Evolutionary conservation across 2,329 filamentous ascomycete species (phyloP).

Genomic region (Clonostachys rhizophaga): DNA sequence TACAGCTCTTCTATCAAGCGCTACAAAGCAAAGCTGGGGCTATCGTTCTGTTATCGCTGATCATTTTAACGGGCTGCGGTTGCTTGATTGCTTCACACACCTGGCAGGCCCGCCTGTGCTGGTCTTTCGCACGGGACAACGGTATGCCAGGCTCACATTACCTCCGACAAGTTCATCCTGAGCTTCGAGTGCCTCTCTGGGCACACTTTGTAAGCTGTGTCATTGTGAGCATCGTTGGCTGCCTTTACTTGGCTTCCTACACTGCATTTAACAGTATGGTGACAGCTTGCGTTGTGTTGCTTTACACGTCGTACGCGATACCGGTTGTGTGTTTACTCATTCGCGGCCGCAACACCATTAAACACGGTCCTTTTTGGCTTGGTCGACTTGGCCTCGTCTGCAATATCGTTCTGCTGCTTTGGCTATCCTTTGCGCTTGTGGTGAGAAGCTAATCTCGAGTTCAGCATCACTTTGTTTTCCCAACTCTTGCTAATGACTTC

Average conservation of each 20-base stretch:
- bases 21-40: neutral
- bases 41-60: neutral
- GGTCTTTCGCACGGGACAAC: neutral
- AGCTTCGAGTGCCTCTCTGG: neutral
- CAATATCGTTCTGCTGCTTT: constrained; percentile 14
- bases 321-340: constrained; percentile 13
- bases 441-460: neutral
- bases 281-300: constrained; percentile 13
- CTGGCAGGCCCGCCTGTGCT: neutral
- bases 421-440: constrained; percentile 8
- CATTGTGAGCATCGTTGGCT: constrained; percentile 10
- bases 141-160: neutral
- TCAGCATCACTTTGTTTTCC: neutral
- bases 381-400: constrained; percentile 12
- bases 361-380: constrained; percentile 20
- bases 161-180: neutral
- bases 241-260: constrained; percentile 17
- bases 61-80: neutral
- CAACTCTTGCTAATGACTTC: no score
- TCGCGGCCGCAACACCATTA: constrained; percentile 13
- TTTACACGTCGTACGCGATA: constrained; percentile 18
- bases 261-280: constrained; percentile 17
- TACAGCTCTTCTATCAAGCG: neutral
- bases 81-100: neutral
- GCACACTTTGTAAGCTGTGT: neutral